Base-by-base conservation (phyloP, 768 basidiomycete species). In the Phylloporus sp. region DNA sequence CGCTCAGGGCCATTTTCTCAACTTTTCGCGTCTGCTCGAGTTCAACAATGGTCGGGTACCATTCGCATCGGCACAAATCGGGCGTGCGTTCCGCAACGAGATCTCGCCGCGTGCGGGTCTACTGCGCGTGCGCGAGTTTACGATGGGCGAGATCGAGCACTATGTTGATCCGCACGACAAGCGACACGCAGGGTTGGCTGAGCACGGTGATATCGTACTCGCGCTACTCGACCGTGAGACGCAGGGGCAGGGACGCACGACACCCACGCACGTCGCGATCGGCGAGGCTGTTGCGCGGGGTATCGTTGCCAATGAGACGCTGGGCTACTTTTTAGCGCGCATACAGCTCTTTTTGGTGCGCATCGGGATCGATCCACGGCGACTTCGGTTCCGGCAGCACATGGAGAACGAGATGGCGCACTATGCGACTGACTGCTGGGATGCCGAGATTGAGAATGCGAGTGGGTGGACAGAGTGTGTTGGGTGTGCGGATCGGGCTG, bases 341-440 rank as follows among this genome's bases (percentile, higher is more conserved):
- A 95, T 97, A 63, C 82, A 86, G 71, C 82, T 85, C 55, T 98
- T 95, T 80, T 77, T 98, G 45, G 61, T 84, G 59, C 88, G 88
- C 72, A 91, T 98, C 63, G 97, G 95, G 54, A 87, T 99, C 70
- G 77, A 95, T 74, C 84, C 86, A 13, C 56, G 65, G 42, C 82
- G 93, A 8, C 75, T 97, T 56, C 82, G 97, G 47, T 98, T 97
- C 81, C 80, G 97, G 29, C 97, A 99, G 65, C 97, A 99, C 69
- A 98, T 98, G 97, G 80, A 73, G 32, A 99, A 98, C 72, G 97
- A 98, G 76, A 98, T 98, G 95, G 97, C 97, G 1, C 97, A 98
- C 70, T 99, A 99, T 69, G 95, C 97, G 49, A 82, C 93, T 34
- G 95, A 98, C 72, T 99, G 97, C 71, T 99, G 97, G 97, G 97